These are phyloP conservation scores for Aspergillus viridinutans DNA, from an alignment of 2,329 filamentous ascomycete species.

Conservation along the genomic window DNA sequence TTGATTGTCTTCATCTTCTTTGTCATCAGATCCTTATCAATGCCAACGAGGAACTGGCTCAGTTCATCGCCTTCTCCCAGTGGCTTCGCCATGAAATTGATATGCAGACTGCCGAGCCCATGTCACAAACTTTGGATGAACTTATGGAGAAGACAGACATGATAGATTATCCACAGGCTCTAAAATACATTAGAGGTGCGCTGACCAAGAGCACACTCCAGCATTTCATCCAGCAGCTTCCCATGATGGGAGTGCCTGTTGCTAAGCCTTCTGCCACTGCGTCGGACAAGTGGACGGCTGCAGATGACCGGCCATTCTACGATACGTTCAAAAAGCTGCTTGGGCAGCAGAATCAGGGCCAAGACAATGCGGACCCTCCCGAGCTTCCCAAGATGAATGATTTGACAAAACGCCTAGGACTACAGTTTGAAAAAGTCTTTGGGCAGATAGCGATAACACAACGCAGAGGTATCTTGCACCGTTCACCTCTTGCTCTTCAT, in stretches of 20 bases:
- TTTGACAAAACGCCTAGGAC: slow-evolving; percentile 55
- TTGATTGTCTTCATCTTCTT: slow-evolving; percentile 71
- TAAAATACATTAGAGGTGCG: slow-evolving; percentile 72
- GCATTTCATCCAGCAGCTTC: slow-evolving; percentile 48
- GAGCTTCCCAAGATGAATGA: slow-evolving; percentile 61
- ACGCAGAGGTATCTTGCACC: slow-evolving; percentile 64
- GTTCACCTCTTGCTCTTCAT: slow-evolving; percentile 50
- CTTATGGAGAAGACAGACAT: slow-evolving; percentile 71
- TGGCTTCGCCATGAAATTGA: slow-evolving; percentile 87
- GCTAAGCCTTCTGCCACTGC: slow-evolving; percentile 35
- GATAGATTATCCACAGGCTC: slow-evolving; percentile 67
- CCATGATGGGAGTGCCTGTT: slow-evolving; percentile 28
- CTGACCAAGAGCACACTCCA: slow-evolving; percentile 63
- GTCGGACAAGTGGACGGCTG: slow-evolving; percentile 39
- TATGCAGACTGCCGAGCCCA: slow-evolving; percentile 62
- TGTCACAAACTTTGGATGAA: slow-evolving; percentile 60
- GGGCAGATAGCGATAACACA: slow-evolving; percentile 66
- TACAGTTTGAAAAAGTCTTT: slow-evolving; percentile 60
- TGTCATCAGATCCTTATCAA: slow-evolving; percentile 68
- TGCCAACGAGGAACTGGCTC: slow-evolving; percentile 69
- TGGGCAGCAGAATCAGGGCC: slow-evolving; percentile 46
- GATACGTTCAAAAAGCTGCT: slow-evolving; percentile 50
- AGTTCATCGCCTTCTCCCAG: slow-evolving; percentile 72
- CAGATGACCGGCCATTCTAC: slow-evolving; percentile 40
- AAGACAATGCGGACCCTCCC: slow-evolving; percentile 47